A percentile compares a stretch with the other conserved stretches of the same genome.
phyloP scores from a whole-genome alignment of 1,284 basidiomycete species.

The Cerrena zonata region DNA sequence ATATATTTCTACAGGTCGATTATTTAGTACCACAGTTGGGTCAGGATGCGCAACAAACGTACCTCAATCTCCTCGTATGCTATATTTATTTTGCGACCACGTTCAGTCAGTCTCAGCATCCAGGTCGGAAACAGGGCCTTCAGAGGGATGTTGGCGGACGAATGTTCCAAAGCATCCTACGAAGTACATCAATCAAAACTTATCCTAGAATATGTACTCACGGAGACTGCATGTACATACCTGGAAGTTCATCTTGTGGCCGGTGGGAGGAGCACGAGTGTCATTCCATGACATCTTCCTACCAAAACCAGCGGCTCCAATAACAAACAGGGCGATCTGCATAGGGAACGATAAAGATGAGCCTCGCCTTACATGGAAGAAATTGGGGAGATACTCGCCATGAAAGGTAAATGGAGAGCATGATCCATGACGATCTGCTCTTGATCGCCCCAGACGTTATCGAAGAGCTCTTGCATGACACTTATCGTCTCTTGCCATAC shows the following conservation, averaged over 20 bases:
- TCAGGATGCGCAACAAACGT: not conserved
- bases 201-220: not conserved
- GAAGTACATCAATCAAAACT: not conserved
- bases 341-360: too few species aligned
- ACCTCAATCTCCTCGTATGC: not conserved
- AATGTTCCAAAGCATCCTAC: constrained; percentile 40
- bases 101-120: not conserved
- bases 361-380: too few species aligned
- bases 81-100: not conserved
- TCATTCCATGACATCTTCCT: constrained; percentile 46
- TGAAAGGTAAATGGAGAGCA: constrained; percentile 36
- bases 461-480: constrained; percentile 32
- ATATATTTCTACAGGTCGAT: not conserved
- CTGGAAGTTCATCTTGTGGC: constrained; percentile 53
- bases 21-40: not conserved
- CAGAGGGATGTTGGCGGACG: constrained; percentile 38
- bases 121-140: not conserved
- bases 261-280: constrained; percentile 34
- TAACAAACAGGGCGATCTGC: constrained; percentile 53
- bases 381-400: constrained; percentile 45
- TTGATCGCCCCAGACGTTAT: constrained; percentile 31
- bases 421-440: constrained; percentile 28
- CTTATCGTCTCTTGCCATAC: constrained; percentile 52
- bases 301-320: constrained; percentile 56
- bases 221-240: constrained; percentile 13